Evolutionary conservation across 106 monocot genomes (phyloP).

Genomic region (Triglochin maritima): DNA sequence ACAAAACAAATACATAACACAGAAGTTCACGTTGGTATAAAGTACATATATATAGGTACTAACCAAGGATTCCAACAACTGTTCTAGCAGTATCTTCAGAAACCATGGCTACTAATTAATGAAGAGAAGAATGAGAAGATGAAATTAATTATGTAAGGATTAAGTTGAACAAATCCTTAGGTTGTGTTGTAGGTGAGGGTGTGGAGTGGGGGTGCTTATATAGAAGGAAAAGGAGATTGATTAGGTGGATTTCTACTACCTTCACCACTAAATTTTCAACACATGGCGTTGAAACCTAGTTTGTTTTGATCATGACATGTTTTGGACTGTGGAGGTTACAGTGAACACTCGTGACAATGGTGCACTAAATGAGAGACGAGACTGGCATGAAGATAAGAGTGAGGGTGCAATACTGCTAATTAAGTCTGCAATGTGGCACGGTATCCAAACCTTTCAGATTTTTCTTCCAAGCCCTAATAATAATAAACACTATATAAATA

Average conservation of each 20-base stretch:
- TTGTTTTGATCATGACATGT: not conserved
- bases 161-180: not conserved
- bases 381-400: too few species aligned
- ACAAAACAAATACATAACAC: not conserved
- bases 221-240: not conserved
- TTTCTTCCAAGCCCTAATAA: too few species aligned
- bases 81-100: conserved; percentile 31
- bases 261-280: not conserved
- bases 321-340: not conserved
- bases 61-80: conserved; percentile 34
- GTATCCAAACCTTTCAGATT: too few species aligned
- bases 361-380: too few species aligned
- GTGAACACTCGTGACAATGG: not conserved
- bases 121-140: not conserved
- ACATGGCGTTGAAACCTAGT: not conserved
- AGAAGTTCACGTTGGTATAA: not conserved
- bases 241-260: not conserved
- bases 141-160: not conserved
- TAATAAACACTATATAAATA: too few species aligned
- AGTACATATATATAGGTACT: not conserved
- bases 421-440: too few species aligned
- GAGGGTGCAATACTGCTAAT: too few species aligned
- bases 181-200: not conserved
- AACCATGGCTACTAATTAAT: conserved; percentile 21
- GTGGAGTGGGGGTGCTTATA: not conserved